Evolutionary conservation across 805 yeast genomes (phyloP).

Genomic region (Schwanniomyces occidentalis): DNA sequence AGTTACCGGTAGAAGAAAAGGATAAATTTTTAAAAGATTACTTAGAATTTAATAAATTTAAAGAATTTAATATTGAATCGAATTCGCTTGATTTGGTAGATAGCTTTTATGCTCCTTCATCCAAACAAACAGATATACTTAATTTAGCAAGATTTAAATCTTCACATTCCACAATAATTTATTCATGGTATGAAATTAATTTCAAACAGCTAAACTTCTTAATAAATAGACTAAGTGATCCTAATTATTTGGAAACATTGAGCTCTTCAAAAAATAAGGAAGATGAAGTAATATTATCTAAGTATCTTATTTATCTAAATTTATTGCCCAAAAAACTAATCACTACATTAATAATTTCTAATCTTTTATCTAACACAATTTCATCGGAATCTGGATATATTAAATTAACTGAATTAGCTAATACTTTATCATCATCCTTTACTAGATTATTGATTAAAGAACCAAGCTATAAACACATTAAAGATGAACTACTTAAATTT

Average conservation of each 20-base stretch:
- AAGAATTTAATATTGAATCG: slow-evolving; percentile 31
- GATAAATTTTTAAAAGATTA: slow-evolving; percentile 24
- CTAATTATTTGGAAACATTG: not conserved
- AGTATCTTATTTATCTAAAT: slow-evolving; percentile 15
- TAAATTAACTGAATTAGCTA: slow-evolving; percentile 17
- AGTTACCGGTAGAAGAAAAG: slow-evolving; percentile 8
- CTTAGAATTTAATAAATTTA: slow-evolving; percentile 18
- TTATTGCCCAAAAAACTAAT: slow-evolving; percentile 15
- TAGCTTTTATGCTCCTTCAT: slow-evolving; percentile 6
- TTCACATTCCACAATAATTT: slow-evolving; percentile 10
- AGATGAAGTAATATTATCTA: slow-evolving; percentile 8
- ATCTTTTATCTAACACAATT: slow-evolving; percentile 19
- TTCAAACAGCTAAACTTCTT: slow-evolving; percentile 1
- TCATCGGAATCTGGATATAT: slow-evolving; percentile 15
- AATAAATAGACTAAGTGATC: not conserved
- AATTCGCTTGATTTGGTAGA: slow-evolving; percentile 18
- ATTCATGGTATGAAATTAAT: slow-evolving; percentile 13
- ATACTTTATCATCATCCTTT: slow-evolving; percentile 12
- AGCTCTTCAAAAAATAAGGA: slow-evolving; percentile 8
- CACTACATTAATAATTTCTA: slow-evolving; percentile 17
- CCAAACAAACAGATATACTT: slow-evolving; percentile 1
- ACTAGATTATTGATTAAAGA: slow-evolving; percentile 11
- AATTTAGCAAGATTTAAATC: slow-evolving; percentile 7
- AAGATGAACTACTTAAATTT: slow-evolving; percentile 9
- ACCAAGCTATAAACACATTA: slow-evolving; percentile 7